These are phyloP conservation scores for Strobilomyces confusus DNA, from an alignment of 768 basidiomycete genomes.

Conservation along the genomic window DNA sequence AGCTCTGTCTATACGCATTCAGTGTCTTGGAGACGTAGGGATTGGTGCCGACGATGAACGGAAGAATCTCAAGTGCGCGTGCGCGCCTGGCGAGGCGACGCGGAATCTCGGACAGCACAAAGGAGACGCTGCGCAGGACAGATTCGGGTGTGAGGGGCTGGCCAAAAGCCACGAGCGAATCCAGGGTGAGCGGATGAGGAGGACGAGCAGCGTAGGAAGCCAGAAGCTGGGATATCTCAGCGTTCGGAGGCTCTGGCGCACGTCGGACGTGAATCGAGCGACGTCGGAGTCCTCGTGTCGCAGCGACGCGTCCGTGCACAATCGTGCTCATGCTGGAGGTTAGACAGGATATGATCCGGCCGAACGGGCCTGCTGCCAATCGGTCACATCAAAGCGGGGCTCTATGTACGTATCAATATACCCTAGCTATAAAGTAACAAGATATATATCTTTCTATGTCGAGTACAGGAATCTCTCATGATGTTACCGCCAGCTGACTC, in stretches of 20 bases:
- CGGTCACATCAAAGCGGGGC: too few relatives aligned
- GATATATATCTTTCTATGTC: constrained; percentile 22
- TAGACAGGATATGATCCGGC: not conserved
- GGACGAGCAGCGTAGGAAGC: constrained; percentile 59
- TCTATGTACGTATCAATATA: not conserved
- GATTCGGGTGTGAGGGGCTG: constrained; percentile 68
- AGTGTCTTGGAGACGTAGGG: constrained; percentile 76
- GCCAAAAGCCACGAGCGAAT: constrained; percentile 70
- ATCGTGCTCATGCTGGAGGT: not conserved
- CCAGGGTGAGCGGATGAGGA: constrained; percentile 67
- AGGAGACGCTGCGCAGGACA: constrained; percentile 68
- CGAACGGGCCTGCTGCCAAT: not conserved
- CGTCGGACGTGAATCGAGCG: constrained; percentile 31
- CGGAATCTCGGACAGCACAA: constrained; percentile 74
- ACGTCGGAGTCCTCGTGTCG: constrained; percentile 6
- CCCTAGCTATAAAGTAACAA: constrained; percentile 20
- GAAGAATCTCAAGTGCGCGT: constrained; percentile 67
- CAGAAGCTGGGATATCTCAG: constrained; percentile 56
- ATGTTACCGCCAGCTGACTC: constrained; percentile 1
- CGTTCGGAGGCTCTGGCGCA: constrained; percentile 46
- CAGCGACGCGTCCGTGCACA: not conserved
- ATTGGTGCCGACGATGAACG: constrained; percentile 88
- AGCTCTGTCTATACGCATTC: constrained; percentile 64
- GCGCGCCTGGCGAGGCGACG: constrained; percentile 72
- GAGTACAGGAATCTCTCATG: constrained; percentile 18